A percentile compares a stretch with the other conserved stretches of the same genome.
Conservation (phyloP, 257 asterid genomes). For the Henckelia pumila region DNA sequence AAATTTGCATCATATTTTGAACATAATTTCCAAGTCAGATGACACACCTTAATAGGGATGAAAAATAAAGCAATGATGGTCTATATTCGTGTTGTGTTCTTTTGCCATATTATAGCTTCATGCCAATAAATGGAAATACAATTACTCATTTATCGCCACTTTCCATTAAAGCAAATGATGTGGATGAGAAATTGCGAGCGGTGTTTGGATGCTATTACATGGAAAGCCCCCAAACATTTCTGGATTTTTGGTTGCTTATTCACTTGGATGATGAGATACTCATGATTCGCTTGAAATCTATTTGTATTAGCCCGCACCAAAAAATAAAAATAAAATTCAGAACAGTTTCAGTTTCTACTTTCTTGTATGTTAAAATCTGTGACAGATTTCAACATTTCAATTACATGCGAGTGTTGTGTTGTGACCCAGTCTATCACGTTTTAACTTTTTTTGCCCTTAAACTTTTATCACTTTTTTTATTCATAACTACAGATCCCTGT, state of each 20-base stretch:
- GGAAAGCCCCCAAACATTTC: too few species aligned
- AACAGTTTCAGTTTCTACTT: slow-evolving; percentile 6
- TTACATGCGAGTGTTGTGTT: neutral
- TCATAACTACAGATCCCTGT: slow-evolving; percentile 78
- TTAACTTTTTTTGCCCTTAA: neutral
- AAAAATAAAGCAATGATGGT: slow-evolving; percentile 1
- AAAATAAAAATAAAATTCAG: neutral
- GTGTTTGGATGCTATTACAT: too few species aligned
- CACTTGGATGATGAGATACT: too few species aligned
- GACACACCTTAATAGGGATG: neutral
- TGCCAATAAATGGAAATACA: too few species aligned
- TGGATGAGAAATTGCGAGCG: too few species aligned
- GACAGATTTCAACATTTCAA: slow-evolving; percentile 10
- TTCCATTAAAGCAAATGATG: too few species aligned
- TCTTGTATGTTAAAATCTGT: neutral
- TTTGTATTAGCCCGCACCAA: too few species aligned
- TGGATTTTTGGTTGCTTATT: too few species aligned
- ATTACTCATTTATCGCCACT: too few species aligned
- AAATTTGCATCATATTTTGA: neutral
- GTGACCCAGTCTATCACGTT: slow-evolving; percentile 3
- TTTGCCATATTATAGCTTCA: too few species aligned
- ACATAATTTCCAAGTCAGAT: slow-evolving; percentile 14
- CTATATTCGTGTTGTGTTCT: neutral
- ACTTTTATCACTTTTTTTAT: slow-evolving; percentile 11
- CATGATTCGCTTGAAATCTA: too few species aligned